Percentiles rank a stretch among this genome's conserved stretches.
Evolutionary conservation across 2,329 filamentous ascomycete genomes (phyloP).

Genomic region (Aspergillus hiratsukae): DNA sequence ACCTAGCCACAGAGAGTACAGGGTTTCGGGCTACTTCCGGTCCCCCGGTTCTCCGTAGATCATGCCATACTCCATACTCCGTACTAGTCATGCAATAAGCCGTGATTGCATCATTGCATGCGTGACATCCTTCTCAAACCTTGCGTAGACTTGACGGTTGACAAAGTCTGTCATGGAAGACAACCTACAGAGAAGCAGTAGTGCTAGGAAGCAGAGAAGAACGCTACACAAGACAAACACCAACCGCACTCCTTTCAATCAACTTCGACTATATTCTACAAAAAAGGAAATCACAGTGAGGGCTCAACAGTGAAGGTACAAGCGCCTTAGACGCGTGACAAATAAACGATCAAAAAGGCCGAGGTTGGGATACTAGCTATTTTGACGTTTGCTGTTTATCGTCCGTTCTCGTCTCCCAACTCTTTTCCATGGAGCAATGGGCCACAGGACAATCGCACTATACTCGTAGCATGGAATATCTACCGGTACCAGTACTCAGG

Average conservation of each 20-base stretch:
- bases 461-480: slow-evolving; percentile 22
- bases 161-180: not conserved
- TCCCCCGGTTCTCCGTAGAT: not conserved
- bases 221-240: slow-evolving; percentile 12
- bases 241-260: slow-evolving; percentile 19
- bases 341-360: not conserved
- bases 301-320: slow-evolving; percentile 13
- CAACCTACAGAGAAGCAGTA: not conserved
- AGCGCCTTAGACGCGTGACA: not conserved
- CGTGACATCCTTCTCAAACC: not conserved
- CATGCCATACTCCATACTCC: not conserved
- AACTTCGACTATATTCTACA: slow-evolving; percentile 27
- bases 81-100: not conserved
- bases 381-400: not conserved
- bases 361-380: not conserved
- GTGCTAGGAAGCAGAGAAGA: not conserved
- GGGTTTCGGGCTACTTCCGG: not conserved
- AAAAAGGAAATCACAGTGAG: slow-evolving; percentile 13
- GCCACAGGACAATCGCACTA: slow-evolving; percentile 10
- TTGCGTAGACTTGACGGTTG: not conserved
- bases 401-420: not conserved
- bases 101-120: not conserved
- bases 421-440: not conserved
- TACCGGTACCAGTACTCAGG: slow-evolving; percentile 80
- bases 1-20: not conserved